Evolutionary conservation across 2,329 filamentous ascomycete genomes (phyloP).

Genomic region (Didymella pinodella): DNA sequence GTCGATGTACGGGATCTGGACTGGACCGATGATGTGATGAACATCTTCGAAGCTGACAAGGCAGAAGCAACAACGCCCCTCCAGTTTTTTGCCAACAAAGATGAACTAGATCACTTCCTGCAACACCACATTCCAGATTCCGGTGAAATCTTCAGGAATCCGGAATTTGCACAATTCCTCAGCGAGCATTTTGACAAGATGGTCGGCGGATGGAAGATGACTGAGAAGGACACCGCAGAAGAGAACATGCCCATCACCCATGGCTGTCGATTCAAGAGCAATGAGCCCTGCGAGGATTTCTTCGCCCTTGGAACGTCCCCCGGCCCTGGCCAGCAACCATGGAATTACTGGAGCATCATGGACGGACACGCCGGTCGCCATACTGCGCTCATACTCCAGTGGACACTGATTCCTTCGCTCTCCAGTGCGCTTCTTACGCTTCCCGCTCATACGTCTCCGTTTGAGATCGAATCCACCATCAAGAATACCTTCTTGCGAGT

Average conservation of each 20-base stretch:
- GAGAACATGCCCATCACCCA: conserved; percentile 45
- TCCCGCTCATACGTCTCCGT: conserved; percentile 48
- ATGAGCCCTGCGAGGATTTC: conserved; percentile 47
- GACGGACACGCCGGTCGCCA: conserved; percentile 61
- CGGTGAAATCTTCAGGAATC: conserved; percentile 29
- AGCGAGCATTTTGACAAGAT: conserved; percentile 39
- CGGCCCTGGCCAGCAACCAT: conserved; percentile 38
- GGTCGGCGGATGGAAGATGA: conserved; percentile 41
- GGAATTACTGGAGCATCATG: conserved; percentile 56
- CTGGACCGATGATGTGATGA: conserved; percentile 34
- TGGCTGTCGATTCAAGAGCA: conserved; percentile 41
- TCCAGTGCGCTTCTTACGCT: conserved; percentile 49
- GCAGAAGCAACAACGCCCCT: conserved; percentile 29
- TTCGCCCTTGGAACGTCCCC: conserved; percentile 40
- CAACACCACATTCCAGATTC: conserved; percentile 37
- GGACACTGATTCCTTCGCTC: conserved; percentile 55
- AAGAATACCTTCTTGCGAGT: conserved; percentile 65
- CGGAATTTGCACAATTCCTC: conserved; percentile 30
- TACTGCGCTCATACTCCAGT: conserved; percentile 53
- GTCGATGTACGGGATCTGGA: conserved; percentile 29
- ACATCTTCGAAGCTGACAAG: conserved; percentile 28
- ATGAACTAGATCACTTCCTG: conserved; percentile 40
- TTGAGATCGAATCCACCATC: conserved; percentile 63
- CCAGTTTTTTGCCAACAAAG: conserved; percentile 38
- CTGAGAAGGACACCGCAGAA: conserved; percentile 33